phyloP scores from a whole-genome alignment of 73 alveolate genomes.

The Effrenium voratum region DNA sequence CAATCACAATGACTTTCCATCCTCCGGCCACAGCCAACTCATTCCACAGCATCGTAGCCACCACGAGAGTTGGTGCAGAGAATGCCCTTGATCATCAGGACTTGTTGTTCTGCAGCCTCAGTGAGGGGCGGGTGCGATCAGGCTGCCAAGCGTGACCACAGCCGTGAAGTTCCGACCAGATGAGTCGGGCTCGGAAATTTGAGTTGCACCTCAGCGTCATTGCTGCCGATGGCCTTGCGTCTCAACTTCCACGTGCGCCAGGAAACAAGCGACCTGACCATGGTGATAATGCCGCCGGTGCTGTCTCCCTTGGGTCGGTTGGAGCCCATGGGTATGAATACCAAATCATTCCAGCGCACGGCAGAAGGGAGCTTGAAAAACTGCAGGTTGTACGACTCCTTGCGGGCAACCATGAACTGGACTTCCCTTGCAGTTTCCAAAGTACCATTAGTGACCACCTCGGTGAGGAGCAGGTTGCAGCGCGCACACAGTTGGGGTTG shows the following conservation, averaged over 20 bases:
- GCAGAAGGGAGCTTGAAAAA: neutral
- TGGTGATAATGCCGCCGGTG: neutral
- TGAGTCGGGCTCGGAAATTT: neutral
- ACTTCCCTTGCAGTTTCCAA: neutral
- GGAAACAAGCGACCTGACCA: neutral
- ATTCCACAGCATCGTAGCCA: neutral
- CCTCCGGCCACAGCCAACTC: neutral
- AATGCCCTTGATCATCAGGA: neutral
- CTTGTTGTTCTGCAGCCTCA: neutral
- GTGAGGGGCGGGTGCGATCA: neutral
- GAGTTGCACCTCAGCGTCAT: neutral
- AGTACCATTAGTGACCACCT: neutral
- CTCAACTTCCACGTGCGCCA: neutral
- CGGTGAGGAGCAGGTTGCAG: neutral
- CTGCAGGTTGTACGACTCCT: too few species aligned
- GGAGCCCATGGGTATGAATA: neutral
- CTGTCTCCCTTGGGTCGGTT: conserved; percentile 3
- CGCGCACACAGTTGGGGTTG: neutral
- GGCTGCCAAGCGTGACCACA: neutral
- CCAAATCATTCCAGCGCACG: neutral
- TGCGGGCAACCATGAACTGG: neutral
- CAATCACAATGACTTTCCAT: neutral
- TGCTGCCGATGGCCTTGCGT: neutral
- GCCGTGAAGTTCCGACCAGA: conserved; percentile 2
- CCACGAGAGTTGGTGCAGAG: neutral